Conservation (phyloP, 208 protist species). For the Jaenimonas drosophilae region DNA sequence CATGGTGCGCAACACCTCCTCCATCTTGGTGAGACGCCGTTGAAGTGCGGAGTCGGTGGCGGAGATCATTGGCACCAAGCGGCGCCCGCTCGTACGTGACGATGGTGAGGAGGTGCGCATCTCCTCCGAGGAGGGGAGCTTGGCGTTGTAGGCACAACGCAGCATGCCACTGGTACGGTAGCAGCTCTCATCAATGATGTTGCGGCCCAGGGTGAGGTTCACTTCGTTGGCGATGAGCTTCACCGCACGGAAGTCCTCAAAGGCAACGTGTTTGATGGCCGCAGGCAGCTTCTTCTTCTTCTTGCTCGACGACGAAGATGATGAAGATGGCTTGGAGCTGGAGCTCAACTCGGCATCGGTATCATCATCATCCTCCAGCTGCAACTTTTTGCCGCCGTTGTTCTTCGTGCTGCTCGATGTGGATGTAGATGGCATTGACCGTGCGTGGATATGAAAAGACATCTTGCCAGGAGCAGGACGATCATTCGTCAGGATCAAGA, state of each 20-base stretch:
- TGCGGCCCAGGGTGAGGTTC: conserved; percentile 51
- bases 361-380: background rate
- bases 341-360: background rate
- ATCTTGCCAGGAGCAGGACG: conserved; percentile 38
- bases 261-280: conserved; percentile 39
- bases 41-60: conserved; percentile 40
- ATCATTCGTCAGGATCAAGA: conserved; percentile 68
- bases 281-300: background rate
- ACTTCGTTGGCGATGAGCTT: conserved; percentile 71
- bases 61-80: conserved; percentile 30
- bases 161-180: conserved; percentile 71
- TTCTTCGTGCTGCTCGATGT: background rate
- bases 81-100: conserved; percentile 4
- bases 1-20: conserved; percentile 34
- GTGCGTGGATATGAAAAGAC: conserved; percentile 70
- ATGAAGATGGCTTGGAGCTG: background rate
- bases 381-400: background rate
- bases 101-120: background rate
- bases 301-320: too few species aligned
- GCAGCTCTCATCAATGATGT: conserved; percentile 56
- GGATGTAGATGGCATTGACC: conserved; percentile 18
- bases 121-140: conserved; percentile 13
- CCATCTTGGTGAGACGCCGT: conserved; percentile 31
- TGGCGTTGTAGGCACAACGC: conserved; percentile 66
- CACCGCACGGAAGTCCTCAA: conserved; percentile 71